Evolutionary conservation across 208 protist genomes (phyloP).

Genomic region (Acanthamoeba royreba): DNA sequence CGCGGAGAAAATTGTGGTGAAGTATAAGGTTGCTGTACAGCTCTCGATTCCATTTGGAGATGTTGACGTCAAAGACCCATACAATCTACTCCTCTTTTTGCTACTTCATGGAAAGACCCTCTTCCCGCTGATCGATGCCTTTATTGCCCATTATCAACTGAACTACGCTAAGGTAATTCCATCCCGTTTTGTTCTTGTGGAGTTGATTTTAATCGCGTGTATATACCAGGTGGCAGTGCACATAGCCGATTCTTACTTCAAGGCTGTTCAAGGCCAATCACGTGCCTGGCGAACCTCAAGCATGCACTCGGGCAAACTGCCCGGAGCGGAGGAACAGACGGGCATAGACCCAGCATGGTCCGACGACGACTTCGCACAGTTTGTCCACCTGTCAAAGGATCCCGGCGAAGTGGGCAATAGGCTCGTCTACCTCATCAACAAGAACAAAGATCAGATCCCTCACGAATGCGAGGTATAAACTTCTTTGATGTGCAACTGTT

Average conservation of each 20-base stretch:
- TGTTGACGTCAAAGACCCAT: slow-evolving; percentile 25
- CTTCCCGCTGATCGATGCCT: slow-evolving; percentile 39
- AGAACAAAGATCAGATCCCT: background rate
- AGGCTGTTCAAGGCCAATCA: background rate
- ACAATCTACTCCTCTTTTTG: background rate
- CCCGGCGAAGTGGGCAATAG: slow-evolving; percentile 21
- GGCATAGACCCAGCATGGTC: slow-evolving; percentile 9
- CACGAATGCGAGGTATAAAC: slow-evolving; percentile 16
- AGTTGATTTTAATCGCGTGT: background rate
- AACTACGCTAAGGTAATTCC: background rate
- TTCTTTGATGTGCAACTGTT: background rate
- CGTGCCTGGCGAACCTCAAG: background rate
- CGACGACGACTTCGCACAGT: slow-evolving; percentile 6
- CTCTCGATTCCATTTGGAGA: background rate
- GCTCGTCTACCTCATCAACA: background rate
- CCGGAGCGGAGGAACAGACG: background rate
- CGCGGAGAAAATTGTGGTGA: background rate
- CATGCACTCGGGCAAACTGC: background rate
- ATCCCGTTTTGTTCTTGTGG: background rate
- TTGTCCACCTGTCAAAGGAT: background rate
- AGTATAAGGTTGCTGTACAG: slow-evolving; percentile 36
- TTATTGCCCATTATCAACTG: slow-evolving; percentile 10
- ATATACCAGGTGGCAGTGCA: slow-evolving; percentile 1
- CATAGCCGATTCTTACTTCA: background rate
- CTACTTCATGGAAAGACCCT: slow-evolving; percentile 1